These are phyloP conservation scores for Fusarium compactum DNA, from an alignment of 2,329 filamentous ascomycete species.

Conservation along the genomic window DNA sequence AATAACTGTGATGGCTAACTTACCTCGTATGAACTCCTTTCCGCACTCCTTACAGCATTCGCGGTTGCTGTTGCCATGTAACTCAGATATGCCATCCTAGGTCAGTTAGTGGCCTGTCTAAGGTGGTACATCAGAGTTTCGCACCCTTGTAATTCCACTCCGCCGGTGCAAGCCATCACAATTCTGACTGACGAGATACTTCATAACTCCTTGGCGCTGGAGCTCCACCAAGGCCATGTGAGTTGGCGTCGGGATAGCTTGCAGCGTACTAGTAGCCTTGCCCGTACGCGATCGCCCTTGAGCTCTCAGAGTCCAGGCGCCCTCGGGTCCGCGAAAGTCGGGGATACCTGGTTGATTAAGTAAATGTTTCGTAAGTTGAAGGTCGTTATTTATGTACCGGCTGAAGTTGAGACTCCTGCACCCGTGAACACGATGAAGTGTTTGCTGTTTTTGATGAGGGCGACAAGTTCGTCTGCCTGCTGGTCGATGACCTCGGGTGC, in stretches of 20 bases:
- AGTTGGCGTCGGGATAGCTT: constrained; percentile 59
- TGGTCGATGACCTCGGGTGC: constrained; percentile 30
- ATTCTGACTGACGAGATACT: constrained; percentile 58
- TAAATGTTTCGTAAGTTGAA: fast-evolving
- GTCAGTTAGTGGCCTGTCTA: not conserved
- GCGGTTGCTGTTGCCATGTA: constrained; percentile 62
- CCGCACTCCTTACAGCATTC: constrained; percentile 59
- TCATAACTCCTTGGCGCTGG: constrained; percentile 56
- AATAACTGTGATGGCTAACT: fast-evolving
- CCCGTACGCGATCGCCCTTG: constrained; percentile 54
- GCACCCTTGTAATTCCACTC: constrained; percentile 60
- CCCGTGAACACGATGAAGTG: constrained; percentile 62
- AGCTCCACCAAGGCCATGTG: constrained; percentile 62
- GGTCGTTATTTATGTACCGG: constrained; percentile 45
- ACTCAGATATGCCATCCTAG: constrained; percentile 58
- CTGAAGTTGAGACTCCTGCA: constrained; percentile 61
- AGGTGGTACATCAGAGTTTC: not conserved
- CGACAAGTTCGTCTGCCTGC: constrained; percentile 54
- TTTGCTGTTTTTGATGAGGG: constrained; percentile 56
- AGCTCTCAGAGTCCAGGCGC: constrained; percentile 59
- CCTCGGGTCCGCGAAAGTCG: constrained; percentile 62
- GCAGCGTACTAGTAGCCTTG: constrained; percentile 53
- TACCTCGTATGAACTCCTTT: constrained; percentile 60
- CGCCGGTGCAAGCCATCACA: constrained; percentile 57
- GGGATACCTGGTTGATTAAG: constrained; percentile 54